phyloP scores from a whole-genome alignment of 768 basidiomycete species.

The Pisolithus microcarpus region DNA sequence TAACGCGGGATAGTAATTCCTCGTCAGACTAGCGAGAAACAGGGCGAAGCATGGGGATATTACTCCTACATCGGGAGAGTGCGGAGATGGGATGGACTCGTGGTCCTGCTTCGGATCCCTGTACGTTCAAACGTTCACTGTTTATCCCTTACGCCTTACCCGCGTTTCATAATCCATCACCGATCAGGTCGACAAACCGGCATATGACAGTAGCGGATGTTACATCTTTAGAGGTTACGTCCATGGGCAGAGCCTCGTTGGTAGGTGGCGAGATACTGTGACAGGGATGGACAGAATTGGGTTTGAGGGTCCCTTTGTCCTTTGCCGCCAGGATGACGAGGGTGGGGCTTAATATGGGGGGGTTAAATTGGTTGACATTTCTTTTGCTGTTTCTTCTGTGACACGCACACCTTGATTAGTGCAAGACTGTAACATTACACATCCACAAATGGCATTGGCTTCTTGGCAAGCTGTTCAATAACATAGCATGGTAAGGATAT shows the following conservation, averaged over 20 bases:
- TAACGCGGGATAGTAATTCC: not conserved
- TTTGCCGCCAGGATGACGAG: constrained; percentile 28
- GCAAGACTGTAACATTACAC: no score
- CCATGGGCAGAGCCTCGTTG: constrained; percentile 43
- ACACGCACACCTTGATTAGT: not conserved
- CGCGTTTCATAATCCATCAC: constrained; percentile 6
- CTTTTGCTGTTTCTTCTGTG: not conserved
- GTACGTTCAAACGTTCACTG: constrained; percentile 25
- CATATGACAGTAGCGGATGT: constrained; percentile 27
- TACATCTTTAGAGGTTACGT: constrained; percentile 51
- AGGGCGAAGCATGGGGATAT: constrained; percentile 46
- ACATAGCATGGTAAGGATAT: not conserved
- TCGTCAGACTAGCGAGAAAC: constrained; percentile 34
- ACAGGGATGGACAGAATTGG: constrained; percentile 35
- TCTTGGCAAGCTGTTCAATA: not conserved
- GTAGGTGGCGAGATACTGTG: constrained; percentile 47
- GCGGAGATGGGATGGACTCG: constrained; percentile 44
- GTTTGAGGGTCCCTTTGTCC: constrained; percentile 44
- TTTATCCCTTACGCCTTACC: not conserved
- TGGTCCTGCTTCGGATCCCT: constrained; percentile 39
- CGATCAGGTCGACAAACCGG: constrained; percentile 28
- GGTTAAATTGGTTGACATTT: no score
- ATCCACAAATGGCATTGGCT: no score
- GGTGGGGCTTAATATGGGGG: not conserved
- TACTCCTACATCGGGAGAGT: constrained; percentile 41